A percentile compares a stretch with the other conserved stretches of the same genome.
Evolutionary conservation across 345 rosid genomes (phyloP).

Genomic region (Euphorbia pulcherrima): DNA sequence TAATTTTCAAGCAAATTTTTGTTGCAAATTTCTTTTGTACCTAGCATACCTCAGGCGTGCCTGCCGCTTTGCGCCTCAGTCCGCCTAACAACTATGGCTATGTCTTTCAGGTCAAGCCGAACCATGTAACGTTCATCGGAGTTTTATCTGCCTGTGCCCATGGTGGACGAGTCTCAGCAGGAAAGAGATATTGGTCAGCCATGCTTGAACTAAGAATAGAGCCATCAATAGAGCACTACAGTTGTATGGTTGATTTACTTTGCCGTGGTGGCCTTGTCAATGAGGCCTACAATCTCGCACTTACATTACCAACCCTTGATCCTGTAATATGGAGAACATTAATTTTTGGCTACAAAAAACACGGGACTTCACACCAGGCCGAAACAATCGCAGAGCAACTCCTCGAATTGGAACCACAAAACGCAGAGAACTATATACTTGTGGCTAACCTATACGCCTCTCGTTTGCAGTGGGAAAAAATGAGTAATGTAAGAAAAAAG

Average conservation of each 20-base stretch:
- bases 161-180: conserved; percentile 20
- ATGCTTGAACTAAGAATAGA: conserved; percentile 24
- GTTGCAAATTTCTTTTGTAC: too few relatives aligned
- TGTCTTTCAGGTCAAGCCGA: conserved; percentile 18
- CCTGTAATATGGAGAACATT: conserved; percentile 24
- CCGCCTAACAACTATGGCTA: too few relatives aligned
- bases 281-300: conserved; percentile 15
- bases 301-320: conserved; percentile 8
- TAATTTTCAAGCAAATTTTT: too few relatives aligned
- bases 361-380: conserved; percentile 5
- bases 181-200: conserved; percentile 16
- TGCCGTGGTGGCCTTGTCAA: conserved; percentile 22
- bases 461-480: conserved; percentile 15
- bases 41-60: too few relatives aligned
- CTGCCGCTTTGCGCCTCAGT: too few relatives aligned
- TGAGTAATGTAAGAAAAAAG: conserved; percentile 19
- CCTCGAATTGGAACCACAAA: conserved; percentile 17
- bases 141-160: conserved; percentile 22
- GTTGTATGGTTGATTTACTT: conserved; percentile 22
- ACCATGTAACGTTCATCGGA: conserved; percentile 21
- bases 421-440: conserved; percentile 20
- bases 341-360: conserved; percentile 17
- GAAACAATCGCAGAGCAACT: conserved; percentile 12
- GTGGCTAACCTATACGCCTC: conserved; percentile 15
- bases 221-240: conserved; percentile 20